These are phyloP conservation scores for Adansonia digitata DNA, from an alignment of 345 rosid species.

Conservation along the genomic window DNA sequence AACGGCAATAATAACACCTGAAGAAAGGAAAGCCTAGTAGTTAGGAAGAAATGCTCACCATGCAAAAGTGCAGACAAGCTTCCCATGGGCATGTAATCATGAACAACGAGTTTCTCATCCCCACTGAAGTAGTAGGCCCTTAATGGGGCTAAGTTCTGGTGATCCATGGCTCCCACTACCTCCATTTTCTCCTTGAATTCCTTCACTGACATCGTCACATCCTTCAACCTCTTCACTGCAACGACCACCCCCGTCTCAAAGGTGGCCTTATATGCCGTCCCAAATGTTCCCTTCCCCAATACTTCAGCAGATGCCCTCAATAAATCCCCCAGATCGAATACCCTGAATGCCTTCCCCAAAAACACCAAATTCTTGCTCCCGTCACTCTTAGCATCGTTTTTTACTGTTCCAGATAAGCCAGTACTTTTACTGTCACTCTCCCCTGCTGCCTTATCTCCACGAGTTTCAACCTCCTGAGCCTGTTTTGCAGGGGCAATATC, in stretches of 20 bases:
- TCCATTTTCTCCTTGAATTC: slow-evolving; percentile 69
- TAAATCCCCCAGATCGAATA: slow-evolving; percentile 72
- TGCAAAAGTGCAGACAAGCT: slow-evolving; percentile 75
- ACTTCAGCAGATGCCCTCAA: slow-evolving; percentile 89
- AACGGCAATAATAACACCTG: no score
- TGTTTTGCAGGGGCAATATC: slow-evolving; percentile 45
- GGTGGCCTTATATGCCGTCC: slow-evolving; percentile 85
- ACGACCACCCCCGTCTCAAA: slow-evolving; percentile 59
- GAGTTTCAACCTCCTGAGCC: slow-evolving; percentile 32
- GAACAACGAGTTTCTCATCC: slow-evolving; percentile 73
- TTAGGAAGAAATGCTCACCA: slow-evolving; percentile 32
- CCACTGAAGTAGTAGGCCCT: slow-evolving; percentile 53
- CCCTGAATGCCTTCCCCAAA: slow-evolving; percentile 47
- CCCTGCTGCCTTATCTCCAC: slow-evolving; percentile 25
- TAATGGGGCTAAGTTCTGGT: slow-evolving; percentile 51
- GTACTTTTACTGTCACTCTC: slow-evolving; percentile 24
- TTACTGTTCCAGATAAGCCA: neutral
- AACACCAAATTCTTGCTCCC: slow-evolving; percentile 52
- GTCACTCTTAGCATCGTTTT: slow-evolving; percentile 17
- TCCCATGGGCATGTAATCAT: slow-evolving; percentile 60
- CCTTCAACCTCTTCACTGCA: slow-evolving; percentile 87
- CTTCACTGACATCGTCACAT: slow-evolving; percentile 54
- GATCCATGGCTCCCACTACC: slow-evolving; percentile 61
- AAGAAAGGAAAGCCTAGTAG: slow-evolving; percentile 5
- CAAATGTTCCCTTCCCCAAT: slow-evolving; percentile 84